Evolutionary conservation across 2,329 filamentous ascomycete genomes (phyloP).

Genomic region (Diaporthe longicolla): DNA sequence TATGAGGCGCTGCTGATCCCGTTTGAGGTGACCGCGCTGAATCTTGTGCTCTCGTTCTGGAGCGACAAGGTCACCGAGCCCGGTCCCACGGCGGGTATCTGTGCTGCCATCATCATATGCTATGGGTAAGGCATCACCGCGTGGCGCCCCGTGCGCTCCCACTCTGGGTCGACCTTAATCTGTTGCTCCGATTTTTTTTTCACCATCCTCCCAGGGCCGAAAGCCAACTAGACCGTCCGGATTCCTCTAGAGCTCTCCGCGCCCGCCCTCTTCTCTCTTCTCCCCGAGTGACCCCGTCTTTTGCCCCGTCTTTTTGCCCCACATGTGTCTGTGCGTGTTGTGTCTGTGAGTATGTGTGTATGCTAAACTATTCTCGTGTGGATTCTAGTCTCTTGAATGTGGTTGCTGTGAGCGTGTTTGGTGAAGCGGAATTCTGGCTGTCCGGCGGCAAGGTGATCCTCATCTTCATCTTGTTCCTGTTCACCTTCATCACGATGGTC

Average conservation of each 20-base stretch:
- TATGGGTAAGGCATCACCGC: conserved; percentile 64
- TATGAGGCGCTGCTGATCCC: conserved; percentile 58
- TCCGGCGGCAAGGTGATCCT: conserved; percentile 75
- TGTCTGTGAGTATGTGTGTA: conserved; percentile 16
- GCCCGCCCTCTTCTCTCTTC: conserved; percentile 7
- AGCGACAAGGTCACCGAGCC: conserved; percentile 53
- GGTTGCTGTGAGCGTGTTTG: conserved; percentile 75
- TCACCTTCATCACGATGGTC: conserved; percentile 84
- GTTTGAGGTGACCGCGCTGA: conserved; percentile 58
- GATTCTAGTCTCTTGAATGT: conserved; percentile 69
- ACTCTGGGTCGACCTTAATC: background rate
- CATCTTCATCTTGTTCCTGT: conserved; percentile 76
- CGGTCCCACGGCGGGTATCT: conserved; percentile 63
- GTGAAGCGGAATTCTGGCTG: conserved; percentile 81
- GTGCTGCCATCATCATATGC: conserved; percentile 67
- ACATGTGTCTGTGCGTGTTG: background rate
- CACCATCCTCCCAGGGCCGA: background rate
- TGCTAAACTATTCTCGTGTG: conserved; percentile 46
- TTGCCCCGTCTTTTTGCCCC: conserved; percentile 9
- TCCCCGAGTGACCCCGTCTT: conserved; percentile 29
- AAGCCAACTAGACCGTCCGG: conserved; percentile 32
- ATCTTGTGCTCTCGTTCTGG: conserved; percentile 63
- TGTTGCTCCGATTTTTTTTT: background rate
- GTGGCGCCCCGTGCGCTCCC: background rate
- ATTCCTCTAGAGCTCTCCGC: conserved; percentile 28